Evolutionary conservation across 1,139 yeast genomes (phyloP).

Genomic region (Yamadazyma songkhlaensis): DNA sequence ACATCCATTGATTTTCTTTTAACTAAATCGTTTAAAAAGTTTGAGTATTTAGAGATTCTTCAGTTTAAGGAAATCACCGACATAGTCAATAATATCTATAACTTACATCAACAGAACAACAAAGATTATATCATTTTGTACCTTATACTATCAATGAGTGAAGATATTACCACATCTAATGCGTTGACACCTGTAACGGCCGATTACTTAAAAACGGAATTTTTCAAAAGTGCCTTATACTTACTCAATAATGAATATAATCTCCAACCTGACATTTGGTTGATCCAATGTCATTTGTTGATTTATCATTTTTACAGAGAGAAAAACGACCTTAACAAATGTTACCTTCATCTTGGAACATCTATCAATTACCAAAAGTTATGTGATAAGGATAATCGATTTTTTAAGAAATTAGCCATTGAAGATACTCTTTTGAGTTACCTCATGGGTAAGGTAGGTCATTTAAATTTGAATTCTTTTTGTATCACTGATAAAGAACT

Average conservation of each 20-base stretch:
- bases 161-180: background rate
- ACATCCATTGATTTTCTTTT: conserved; percentile 24
- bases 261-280: conserved; percentile 38
- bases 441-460: conserved; percentile 8
- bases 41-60: conserved; percentile 25
- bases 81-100: conserved; percentile 1
- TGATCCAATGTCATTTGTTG: conserved; percentile 38
- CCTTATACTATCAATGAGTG: conserved; percentile 6
- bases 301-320: conserved; percentile 37
- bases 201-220: background rate
- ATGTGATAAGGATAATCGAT: conserved; percentile 14
- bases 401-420: conserved; percentile 2
- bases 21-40: background rate
- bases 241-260: conserved; percentile 6
- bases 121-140: conserved; percentile 11
- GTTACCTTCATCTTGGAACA: conserved; percentile 34
- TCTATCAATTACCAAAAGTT: conserved; percentile 27
- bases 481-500: background rate
- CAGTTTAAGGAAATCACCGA: conserved; percentile 26
- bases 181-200: no score
- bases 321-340: conserved; percentile 35
- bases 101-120: conserved; percentile 2
- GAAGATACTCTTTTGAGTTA: conserved; percentile 8
- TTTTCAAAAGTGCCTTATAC: conserved; percentile 9
- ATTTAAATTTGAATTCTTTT: background rate